A percentile compares a stretch with the other conserved stretches of the same genome.
Evolutionary conservation across 768 basidiomycete genomes (phyloP).

Genomic region (Amylocystis lapponica): DNA sequence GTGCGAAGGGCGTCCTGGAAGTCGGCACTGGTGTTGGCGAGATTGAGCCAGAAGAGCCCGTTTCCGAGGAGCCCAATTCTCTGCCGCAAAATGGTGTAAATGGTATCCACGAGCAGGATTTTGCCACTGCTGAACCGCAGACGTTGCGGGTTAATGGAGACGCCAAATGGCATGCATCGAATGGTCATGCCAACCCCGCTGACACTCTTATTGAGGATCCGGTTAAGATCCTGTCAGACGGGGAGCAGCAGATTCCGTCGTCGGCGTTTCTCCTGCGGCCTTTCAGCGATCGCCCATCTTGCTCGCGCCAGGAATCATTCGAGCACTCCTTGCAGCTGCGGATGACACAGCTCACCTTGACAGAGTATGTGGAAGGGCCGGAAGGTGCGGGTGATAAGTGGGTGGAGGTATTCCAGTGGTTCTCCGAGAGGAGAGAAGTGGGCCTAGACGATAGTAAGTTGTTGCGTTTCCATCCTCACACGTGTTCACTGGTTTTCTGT

Average conservation of each 20-base stretch:
- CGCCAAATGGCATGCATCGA: slow-evolving; percentile 1
- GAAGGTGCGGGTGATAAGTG: slow-evolving; percentile 78
- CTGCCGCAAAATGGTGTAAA: neutral
- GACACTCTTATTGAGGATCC: neutral
- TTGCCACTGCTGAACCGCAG: neutral
- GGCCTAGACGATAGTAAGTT: slow-evolving; percentile 26
- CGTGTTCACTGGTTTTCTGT: neutral
- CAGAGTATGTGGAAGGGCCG: slow-evolving; percentile 79
- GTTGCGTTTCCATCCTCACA: too few species aligned
- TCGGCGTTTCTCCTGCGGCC: slow-evolving; percentile 36
- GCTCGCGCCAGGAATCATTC: slow-evolving; percentile 56
- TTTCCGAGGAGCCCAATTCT: slow-evolving; percentile 1
- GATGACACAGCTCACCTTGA: slow-evolving; percentile 77
- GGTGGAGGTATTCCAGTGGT: slow-evolving; percentile 83
- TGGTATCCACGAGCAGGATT: slow-evolving; percentile 8
- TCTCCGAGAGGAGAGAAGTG: slow-evolving; percentile 55
- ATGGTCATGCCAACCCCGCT: neutral
- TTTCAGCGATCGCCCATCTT: slow-evolving; percentile 40
- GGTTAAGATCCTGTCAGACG: too few species aligned
- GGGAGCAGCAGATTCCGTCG: too few species aligned
- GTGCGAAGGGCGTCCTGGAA: slow-evolving; percentile 71
- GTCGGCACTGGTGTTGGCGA: slow-evolving; percentile 63
- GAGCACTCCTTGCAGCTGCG: slow-evolving; percentile 79
- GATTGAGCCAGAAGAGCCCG: slow-evolving; percentile 28
- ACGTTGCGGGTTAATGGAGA: neutral